Evolutionary conservation across 129 eudicot species (phyloP), one percentile per base, ranked within the genome.

Genomic region (Centella asiatica): DNA sequence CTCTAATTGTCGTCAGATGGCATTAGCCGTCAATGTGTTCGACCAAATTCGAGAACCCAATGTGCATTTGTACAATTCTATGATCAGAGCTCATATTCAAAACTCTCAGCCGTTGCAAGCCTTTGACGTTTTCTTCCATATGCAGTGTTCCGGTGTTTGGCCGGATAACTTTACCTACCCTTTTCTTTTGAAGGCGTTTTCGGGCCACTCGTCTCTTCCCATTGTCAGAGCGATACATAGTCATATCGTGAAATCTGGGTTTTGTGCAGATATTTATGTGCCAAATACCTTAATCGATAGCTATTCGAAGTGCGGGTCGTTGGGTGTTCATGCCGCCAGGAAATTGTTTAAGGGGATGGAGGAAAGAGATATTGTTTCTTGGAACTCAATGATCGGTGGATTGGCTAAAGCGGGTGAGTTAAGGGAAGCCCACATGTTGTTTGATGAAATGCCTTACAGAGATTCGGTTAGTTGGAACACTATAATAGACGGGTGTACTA

Each of bases 381-480:
- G 90, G 85, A 92, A 92, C 64, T 72, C 90, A 1, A 81, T 92
- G 82, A 78, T 92, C 20, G 69, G 82, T 33, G 96, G 88, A 52
- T 66, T 84, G 67, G 74, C 80, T 55, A 92, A 68, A 64, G 74
- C 22, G 7, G 86, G 88, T 17, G 57, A 80, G 51, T 53, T 82
- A 70, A 61, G 23, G 22, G 81, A 81, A 32, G 89, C 86, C 1
- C 66, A 80, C 73, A 59, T 50, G 36, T 32, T 90, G 90, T 87
- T 90, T 48, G 98, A 86, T 65, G 87, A 84, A 79, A 90, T 90
- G 95, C 89, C 94, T 46, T 74, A 81, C 28, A 79, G 85, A 32
- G 95, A 90, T 77, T 57, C 26, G 17, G 95, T 87, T 58, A 90
- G 98, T 64, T 90, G 98, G 98, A 90, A 90, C 42, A 78, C 90